A percentile compares a stretch with the other conserved stretches of the same genome.
phyloP scores from a whole-genome alignment of 2,329 filamentous ascomycete species.

The Fusarium bactridioides region DNA sequence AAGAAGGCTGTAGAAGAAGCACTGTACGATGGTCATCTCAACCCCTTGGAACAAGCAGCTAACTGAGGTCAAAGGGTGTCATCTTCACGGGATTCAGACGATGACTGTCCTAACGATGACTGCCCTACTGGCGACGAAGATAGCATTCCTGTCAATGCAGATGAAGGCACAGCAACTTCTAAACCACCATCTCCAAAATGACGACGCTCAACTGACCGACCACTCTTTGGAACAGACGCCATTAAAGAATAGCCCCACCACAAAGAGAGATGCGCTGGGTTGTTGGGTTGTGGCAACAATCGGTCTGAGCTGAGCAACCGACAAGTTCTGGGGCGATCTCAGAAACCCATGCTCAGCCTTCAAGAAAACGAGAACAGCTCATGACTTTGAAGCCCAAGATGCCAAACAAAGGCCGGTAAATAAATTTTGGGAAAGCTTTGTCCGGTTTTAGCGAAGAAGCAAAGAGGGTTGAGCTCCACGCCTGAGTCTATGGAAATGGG shows the following conservation, averaged over 20 bases:
- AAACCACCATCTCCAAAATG: background rate
- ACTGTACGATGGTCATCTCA: background rate
- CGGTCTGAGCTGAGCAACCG: background rate
- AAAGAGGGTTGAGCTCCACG: background rate
- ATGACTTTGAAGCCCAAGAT: background rate
- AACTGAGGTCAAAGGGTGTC: background rate
- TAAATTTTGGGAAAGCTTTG: accelerated
- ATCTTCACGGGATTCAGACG: background rate
- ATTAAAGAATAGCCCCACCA: background rate
- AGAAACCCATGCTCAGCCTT: background rate
- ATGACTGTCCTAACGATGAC: background rate
- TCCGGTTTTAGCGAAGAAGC: too few relatives aligned
- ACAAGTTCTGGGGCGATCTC: background rate
- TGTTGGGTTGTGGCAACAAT: background rate
- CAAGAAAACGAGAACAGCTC: background rate
- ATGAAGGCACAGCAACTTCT: background rate
- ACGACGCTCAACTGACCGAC: background rate
- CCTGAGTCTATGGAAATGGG: too few relatives aligned
- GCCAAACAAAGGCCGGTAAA: accelerated
- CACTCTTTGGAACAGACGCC: background rate
- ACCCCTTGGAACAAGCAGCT: background rate
- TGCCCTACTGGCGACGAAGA: background rate
- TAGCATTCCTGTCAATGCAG: background rate
- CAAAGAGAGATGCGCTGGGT: background rate
- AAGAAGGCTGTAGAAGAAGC: background rate